phyloP scores from a whole-genome alignment of 768 basidiomycete species.

The Pisolithus orientalis region DNA sequence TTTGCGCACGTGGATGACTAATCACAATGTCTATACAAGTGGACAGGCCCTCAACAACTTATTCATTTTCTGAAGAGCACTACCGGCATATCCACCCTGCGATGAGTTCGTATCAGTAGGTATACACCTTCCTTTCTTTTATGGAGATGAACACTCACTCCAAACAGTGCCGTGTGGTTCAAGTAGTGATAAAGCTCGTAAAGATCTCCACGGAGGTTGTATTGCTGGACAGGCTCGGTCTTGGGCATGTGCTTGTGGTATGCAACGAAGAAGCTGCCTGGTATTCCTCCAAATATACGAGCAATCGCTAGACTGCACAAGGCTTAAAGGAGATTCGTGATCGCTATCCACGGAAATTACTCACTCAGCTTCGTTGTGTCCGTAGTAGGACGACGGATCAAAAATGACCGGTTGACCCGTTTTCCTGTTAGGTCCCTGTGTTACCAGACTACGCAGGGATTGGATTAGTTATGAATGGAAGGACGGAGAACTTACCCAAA shows the following conservation, averaged over 20 bases:
- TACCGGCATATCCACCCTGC: slow-evolving; percentile 46
- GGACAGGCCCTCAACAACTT: slow-evolving; percentile 33
- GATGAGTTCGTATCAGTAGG: not conserved
- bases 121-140: not conserved
- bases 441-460: slow-evolving; percentile 60
- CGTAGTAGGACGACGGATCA: slow-evolving; percentile 74
- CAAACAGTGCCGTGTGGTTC: slow-evolving; percentile 76
- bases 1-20: not conserved
- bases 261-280: slow-evolving; percentile 51
- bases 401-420: slow-evolving; percentile 63
- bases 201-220: slow-evolving; percentile 55
- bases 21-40: not conserved
- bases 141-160: slow-evolving; percentile 41
- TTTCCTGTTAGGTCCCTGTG: slow-evolving; percentile 49
- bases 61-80: slow-evolving; percentile 45
- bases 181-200: slow-evolving; percentile 80
- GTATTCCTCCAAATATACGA: slow-evolving; percentile 76
- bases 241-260: slow-evolving; percentile 63
- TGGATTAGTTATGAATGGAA: slow-evolving; percentile 1
- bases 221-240: slow-evolving; percentile 59
- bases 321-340: slow-evolving; percentile 1
- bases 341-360: slow-evolving; percentile 14
- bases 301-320: slow-evolving; percentile 59
- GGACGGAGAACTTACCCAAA: slow-evolving; percentile 53
- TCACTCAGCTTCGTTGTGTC: slow-evolving; percentile 80